Conservation (phyloP, 1,284 basidiomycete species). For the Sanghuangporus sanghuang region DNA sequence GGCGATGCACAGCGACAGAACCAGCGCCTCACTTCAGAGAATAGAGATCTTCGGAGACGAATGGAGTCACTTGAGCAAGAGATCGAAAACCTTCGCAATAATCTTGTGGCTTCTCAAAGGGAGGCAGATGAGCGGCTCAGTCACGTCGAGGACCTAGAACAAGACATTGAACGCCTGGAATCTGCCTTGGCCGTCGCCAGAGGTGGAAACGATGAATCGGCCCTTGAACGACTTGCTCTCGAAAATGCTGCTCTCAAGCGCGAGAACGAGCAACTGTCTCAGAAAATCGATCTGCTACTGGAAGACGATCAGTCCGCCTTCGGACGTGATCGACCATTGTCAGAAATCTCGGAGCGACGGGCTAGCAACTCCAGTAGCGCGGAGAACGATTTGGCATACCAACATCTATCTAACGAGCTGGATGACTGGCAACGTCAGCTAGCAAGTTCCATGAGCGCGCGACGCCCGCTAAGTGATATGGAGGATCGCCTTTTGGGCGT, state of each 20-base stretch:
- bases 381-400: constrained; percentile 72
- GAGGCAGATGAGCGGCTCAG: constrained; percentile 73
- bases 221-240: constrained; percentile 69
- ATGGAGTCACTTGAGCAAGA: constrained; percentile 74
- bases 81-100: constrained; percentile 66
- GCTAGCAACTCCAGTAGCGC: constrained; percentile 68
- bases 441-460: constrained; percentile 67
- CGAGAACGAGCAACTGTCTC: constrained; percentile 81
- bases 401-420: constrained; percentile 69
- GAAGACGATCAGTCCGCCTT: constrained; percentile 77
- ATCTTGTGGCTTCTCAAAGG: constrained; percentile 63
- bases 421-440: constrained; percentile 81
- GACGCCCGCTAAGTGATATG: constrained; percentile 65
- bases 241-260: constrained; percentile 73
- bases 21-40: constrained; percentile 64
- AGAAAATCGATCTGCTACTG: constrained; percentile 81
- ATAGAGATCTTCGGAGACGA: constrained; percentile 71
- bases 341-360: constrained; percentile 56
- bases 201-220: constrained; percentile 64
- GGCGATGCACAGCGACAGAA: constrained; percentile 68
- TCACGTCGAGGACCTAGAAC: constrained; percentile 73
- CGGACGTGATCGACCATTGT: constrained; percentile 53
- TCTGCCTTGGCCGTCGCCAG: constrained; percentile 72
- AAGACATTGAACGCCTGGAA: constrained; percentile 76
- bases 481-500: constrained; percentile 45